phyloP scores from a whole-genome alignment of 495 filamentous ascomycete species.

The Rhypophila decipiens region DNA sequence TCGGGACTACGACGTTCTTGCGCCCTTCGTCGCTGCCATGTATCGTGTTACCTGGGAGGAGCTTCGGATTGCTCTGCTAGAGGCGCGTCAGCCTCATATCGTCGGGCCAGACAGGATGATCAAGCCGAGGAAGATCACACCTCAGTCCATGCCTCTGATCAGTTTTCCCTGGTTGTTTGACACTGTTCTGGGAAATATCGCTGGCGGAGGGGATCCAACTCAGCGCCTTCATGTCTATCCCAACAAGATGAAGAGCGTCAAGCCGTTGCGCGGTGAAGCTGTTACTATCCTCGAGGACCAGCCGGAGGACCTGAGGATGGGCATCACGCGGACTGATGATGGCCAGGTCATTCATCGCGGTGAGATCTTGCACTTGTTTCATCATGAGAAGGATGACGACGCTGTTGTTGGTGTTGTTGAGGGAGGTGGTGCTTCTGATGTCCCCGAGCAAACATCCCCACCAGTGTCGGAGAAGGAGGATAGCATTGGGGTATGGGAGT shows the following conservation, averaged over 20 bases:
- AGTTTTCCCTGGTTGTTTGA: conserved; percentile 92
- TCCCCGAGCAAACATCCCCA: too few species aligned
- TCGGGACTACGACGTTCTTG: conserved; percentile 50
- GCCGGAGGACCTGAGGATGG: conserved; percentile 8
- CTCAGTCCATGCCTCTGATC: conserved; percentile 66
- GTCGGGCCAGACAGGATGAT: conserved; percentile 29
- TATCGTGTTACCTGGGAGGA: conserved; percentile 76
- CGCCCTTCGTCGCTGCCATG: conserved; percentile 76
- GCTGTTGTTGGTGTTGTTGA: conserved; percentile 1
- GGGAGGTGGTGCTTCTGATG: not conserved
- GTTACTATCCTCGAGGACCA: not conserved
- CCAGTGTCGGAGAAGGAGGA: not conserved
- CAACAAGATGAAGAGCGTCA: not conserved
- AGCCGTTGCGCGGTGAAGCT: not conserved
- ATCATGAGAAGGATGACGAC: conserved; percentile 18
- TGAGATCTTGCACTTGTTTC: conserved; percentile 25
- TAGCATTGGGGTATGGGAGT: too few species aligned
- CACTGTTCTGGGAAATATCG: conserved; percentile 66
- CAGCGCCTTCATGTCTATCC: not conserved
- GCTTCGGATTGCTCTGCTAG: conserved; percentile 47
- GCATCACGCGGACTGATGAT: conserved; percentile 16
- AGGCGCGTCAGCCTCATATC: conserved; percentile 31
- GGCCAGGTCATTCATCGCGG: conserved; percentile 26
- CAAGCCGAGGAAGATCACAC: conserved; percentile 29
- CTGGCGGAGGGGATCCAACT: conserved; percentile 14